Percentiles rank a stretch among this genome's conserved stretches.
Conservation (phyloP, 1,284 basidiomycete species). For the Porogramme epimiltina region DNA sequence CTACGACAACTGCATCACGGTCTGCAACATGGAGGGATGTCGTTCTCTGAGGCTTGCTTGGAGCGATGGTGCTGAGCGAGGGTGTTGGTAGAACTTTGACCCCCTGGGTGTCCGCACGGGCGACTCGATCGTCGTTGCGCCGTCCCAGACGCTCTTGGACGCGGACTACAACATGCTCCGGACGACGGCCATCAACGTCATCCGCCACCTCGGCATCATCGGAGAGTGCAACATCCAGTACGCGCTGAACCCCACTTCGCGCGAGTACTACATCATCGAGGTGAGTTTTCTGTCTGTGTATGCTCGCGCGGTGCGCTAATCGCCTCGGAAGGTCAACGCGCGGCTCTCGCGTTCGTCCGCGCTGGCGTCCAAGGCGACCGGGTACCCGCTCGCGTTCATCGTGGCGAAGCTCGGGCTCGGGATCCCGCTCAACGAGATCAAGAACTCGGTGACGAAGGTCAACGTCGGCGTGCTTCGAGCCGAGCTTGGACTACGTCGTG, state of each 20-base stretch:
- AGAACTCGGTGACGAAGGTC: slow-evolving; percentile 95
- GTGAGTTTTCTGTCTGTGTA: slow-evolving; percentile 38
- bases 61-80: too few species aligned
- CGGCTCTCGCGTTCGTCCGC: slow-evolving; percentile 98
- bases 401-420: slow-evolving; percentile 97
- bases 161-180: slow-evolving; percentile 98
- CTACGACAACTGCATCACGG: slow-evolving; percentile 96
- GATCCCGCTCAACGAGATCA: slow-evolving; percentile 97
- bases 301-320: background rate
- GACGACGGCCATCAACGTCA: slow-evolving; percentile 97
- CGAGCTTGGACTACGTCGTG: slow-evolving; percentile 95
- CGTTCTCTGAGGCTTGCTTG: too few species aligned
- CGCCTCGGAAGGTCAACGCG: slow-evolving; percentile 87
- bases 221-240: slow-evolving; percentile 99
- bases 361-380: slow-evolving; percentile 97
- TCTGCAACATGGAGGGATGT: slow-evolving; percentile 99
- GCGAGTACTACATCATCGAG: slow-evolving; percentile 99
- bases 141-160: slow-evolving; percentile 97
- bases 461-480: slow-evolving; percentile 98
- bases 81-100: slow-evolving; percentile 99
- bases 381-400: slow-evolving; percentile 98
- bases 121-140: slow-evolving; percentile 97
- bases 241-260: slow-evolving; percentile 92
- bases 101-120: slow-evolving; percentile 98
- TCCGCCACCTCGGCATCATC: slow-evolving; percentile 95